These are phyloP conservation scores for Dioscorea zingiberensis DNA, from an alignment of 106 monocot species.

Conservation along the genomic window DNA sequence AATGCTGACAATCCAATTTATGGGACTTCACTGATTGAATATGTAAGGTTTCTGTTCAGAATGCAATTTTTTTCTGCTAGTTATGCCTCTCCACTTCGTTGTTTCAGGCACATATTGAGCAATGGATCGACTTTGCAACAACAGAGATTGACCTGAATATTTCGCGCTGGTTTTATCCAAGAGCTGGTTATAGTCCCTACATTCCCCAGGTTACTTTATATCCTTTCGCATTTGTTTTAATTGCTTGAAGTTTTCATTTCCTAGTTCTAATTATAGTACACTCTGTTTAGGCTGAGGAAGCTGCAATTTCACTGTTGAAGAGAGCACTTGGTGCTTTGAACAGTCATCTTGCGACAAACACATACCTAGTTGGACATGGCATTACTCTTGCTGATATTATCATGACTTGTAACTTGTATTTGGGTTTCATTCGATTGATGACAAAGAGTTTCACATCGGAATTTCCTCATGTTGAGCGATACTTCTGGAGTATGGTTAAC, in stretches of 20 bases:
- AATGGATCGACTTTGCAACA: slow-evolving; percentile 81
- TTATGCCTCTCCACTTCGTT: background rate
- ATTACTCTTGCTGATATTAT: slow-evolving; percentile 82
- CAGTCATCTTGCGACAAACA: slow-evolving; percentile 65
- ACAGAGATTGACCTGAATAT: slow-evolving; percentile 64
- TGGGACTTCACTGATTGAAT: slow-evolving; percentile 75
- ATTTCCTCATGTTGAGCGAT: slow-evolving; percentile 88
- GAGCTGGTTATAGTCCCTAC: slow-evolving; percentile 46
- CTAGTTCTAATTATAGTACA: too few relatives aligned
- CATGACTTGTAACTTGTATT: slow-evolving; percentile 59
- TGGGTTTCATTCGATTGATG: slow-evolving; percentile 46
- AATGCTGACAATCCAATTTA: slow-evolving; percentile 67
- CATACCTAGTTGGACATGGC: slow-evolving; percentile 68
- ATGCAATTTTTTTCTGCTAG: background rate
- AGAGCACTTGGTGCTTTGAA: slow-evolving; percentile 55
- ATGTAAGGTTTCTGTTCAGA: slow-evolving; percentile 44
- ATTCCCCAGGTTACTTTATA: slow-evolving; percentile 29
- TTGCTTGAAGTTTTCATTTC: too few relatives aligned
- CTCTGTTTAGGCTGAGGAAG: slow-evolving; percentile 58
- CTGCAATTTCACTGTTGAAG: slow-evolving; percentile 57
- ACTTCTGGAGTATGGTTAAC: slow-evolving; percentile 95
- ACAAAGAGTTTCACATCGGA: slow-evolving; percentile 72
- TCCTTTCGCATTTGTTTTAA: too few relatives aligned
- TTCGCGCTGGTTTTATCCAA: slow-evolving; percentile 56
- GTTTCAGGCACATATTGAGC: slow-evolving; percentile 65